Conservation (phyloP, 805 yeast genomes). For the Diddensiella transvaalensis region DNA sequence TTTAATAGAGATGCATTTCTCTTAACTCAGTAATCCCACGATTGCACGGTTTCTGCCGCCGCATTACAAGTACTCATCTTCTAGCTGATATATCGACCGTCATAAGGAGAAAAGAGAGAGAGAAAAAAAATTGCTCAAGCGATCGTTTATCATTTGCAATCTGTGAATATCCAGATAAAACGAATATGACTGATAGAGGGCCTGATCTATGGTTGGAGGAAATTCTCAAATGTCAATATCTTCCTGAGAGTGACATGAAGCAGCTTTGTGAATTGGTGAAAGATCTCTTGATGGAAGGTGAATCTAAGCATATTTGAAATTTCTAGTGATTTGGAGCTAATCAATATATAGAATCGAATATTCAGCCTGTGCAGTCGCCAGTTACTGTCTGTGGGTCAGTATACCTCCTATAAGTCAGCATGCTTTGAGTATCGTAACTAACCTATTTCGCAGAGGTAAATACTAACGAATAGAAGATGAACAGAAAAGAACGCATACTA, state of each 20-base stretch:
- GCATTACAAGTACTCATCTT: too few species aligned
- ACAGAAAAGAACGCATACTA: not conserved
- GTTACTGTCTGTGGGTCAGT: constrained; percentile 77
- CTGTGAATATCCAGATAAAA: too few species aligned
- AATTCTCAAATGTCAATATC: constrained; percentile 81
- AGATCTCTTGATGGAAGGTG: constrained; percentile 81
- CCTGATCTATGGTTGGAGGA: constrained; percentile 97
- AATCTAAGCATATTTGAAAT: constrained; percentile 4
- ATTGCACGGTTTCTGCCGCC: too few species aligned
- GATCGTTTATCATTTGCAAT: too few species aligned
- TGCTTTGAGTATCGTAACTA: too few species aligned
- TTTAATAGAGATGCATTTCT: too few species aligned
- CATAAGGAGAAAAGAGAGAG: too few species aligned
- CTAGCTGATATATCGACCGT: too few species aligned
- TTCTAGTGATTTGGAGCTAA: not conserved
- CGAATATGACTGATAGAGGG: constrained; percentile 41
- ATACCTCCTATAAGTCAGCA: too few species aligned
- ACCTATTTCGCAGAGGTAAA: too few species aligned
- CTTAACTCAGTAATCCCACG: too few species aligned
- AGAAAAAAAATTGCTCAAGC: too few species aligned
- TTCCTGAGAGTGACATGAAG: constrained; percentile 92
- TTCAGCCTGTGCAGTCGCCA: constrained; percentile 89
- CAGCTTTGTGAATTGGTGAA: constrained; percentile 93
- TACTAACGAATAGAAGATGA: not conserved
- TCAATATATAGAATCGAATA: constrained; percentile 60